Conservation (phyloP, 768 basidiomycete genomes). For the Lactarius evosmus region DNA sequence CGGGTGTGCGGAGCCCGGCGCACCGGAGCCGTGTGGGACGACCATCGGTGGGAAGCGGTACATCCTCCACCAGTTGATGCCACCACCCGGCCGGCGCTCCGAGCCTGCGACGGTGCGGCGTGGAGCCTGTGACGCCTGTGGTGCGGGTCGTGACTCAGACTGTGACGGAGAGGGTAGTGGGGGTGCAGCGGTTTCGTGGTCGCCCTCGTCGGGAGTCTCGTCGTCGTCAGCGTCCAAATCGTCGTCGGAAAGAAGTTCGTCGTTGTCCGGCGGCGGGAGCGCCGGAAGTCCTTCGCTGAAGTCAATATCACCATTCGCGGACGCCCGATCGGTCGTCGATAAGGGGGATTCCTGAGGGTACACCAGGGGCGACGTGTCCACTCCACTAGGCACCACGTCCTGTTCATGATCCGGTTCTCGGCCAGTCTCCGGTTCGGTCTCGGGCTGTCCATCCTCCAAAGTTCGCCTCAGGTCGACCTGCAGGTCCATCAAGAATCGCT, state of each 20-base stretch:
- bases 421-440: not conserved
- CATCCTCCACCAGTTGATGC: constrained; percentile 78
- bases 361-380: not conserved
- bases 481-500: constrained; percentile 75
- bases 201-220: not conserved
- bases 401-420: not conserved
- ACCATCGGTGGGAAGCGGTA: constrained; percentile 76
- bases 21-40: constrained; percentile 34
- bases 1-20: not conserved
- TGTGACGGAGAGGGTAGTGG: not conserved
- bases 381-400: not conserved
- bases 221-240: not conserved
- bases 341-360: constrained; percentile 16
- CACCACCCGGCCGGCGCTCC: constrained; percentile 41
- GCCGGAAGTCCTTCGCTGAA: constrained; percentile 12
- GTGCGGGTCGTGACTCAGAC: not conserved
- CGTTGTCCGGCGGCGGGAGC: constrained; percentile 10
- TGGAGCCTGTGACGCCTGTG: constrained; percentile 25
- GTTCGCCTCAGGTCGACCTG: constrained; percentile 69
- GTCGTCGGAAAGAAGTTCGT: constrained; percentile 6
- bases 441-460: constrained; percentile 38
- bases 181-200: not conserved
- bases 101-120: constrained; percentile 36
- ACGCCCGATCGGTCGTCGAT: not conserved
- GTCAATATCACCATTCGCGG: not conserved